Conservation (phyloP, 352 stramenopile species). For the Pythium aphanidermatum region DNA sequence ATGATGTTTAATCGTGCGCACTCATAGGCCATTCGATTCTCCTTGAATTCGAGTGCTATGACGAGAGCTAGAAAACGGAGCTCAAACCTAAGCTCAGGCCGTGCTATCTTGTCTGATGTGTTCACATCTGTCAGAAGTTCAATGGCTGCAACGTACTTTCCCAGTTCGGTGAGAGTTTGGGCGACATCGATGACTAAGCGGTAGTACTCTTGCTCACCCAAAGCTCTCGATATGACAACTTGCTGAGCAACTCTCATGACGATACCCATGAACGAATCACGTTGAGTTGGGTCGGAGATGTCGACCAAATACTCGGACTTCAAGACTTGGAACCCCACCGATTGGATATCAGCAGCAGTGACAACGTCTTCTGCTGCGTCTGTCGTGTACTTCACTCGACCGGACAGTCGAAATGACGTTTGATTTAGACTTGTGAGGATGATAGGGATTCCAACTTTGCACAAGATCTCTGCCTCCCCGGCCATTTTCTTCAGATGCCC, state of each 20-base stretch:
- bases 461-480: conserved; percentile 67
- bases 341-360: conserved; percentile 49
- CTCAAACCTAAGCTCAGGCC: conserved; percentile 68
- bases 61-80: conserved; percentile 78
- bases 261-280: conserved; percentile 81
- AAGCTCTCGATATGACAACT: conserved; percentile 65
- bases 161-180: conserved; percentile 68
- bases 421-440: conserved; percentile 80
- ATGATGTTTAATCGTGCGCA: conserved; percentile 84
- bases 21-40: conserved; percentile 86
- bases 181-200: conserved; percentile 74
- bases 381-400: conserved; percentile 53
- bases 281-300: conserved; percentile 61
- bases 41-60: conserved; percentile 78
- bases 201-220: conserved; percentile 74
- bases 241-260: conserved; percentile 81
- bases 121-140: conserved; percentile 85
- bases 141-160: conserved; percentile 79
- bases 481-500: conserved; percentile 66
- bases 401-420: conserved; percentile 63
- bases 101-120: conserved; percentile 76
- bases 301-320: conserved; percentile 83
- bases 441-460: conserved; percentile 77
- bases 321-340: conserved; percentile 68
- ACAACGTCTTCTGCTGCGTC: conserved; percentile 47